Evolutionary conservation across 2,329 filamentous ascomycete genomes (phyloP).

Genomic region (Cladosporium sp.): DNA sequence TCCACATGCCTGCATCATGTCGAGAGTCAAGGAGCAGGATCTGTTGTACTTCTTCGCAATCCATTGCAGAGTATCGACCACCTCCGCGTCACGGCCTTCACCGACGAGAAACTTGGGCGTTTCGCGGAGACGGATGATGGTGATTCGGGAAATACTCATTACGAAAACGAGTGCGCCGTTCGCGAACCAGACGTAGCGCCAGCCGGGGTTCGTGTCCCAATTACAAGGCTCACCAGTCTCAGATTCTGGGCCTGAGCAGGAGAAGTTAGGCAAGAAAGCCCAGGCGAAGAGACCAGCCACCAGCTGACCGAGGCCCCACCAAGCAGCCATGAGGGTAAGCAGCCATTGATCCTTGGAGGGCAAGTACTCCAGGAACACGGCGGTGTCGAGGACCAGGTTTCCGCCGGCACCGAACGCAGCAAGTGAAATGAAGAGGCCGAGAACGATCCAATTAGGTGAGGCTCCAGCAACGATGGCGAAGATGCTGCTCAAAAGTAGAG

Average conservation of each 20-base stretch:
- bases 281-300: constrained; percentile 50
- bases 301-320: constrained; percentile 49
- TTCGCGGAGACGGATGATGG: constrained; percentile 48
- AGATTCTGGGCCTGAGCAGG: constrained; percentile 32
- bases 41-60: constrained; percentile 50
- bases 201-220: constrained; percentile 48
- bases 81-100: constrained; percentile 48
- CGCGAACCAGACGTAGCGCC: constrained; percentile 53
- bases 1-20: constrained; percentile 44
- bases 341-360: constrained; percentile 58
- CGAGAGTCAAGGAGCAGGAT: constrained; percentile 46
- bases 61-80: constrained; percentile 43
- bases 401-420: constrained; percentile 59
- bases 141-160: constrained; percentile 48
- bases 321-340: constrained; percentile 55
- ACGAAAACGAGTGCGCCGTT: constrained; percentile 49
- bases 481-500: constrained; percentile 56
- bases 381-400: constrained; percentile 58
- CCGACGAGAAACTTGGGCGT: constrained; percentile 53
- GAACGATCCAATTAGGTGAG: constrained; percentile 58
- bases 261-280: constrained; percentile 47
- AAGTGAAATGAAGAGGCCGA: constrained; percentile 58
- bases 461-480: constrained; percentile 61
- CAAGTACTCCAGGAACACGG: constrained; percentile 53
- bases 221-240: constrained; percentile 40